Conservation (phyloP, 2,329 filamentous ascomycete genomes). For the Xylaria sp. region DNA sequence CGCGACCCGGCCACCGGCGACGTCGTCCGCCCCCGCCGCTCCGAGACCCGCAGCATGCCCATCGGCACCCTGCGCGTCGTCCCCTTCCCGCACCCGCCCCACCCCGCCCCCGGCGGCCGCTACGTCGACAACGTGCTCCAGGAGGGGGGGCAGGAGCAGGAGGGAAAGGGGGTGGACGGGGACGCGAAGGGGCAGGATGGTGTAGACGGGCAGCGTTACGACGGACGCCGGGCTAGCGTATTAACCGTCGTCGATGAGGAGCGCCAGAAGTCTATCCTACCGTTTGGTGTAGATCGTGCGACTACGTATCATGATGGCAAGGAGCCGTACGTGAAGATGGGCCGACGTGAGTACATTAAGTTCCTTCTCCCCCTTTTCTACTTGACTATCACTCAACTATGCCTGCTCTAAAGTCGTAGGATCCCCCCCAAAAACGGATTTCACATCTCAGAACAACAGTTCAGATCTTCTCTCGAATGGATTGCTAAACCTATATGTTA, state of each 20-base stretch:
- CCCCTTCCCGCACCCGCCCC: conserved; percentile 73
- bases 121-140: conserved; percentile 51
- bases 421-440: not conserved
- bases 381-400: not conserved
- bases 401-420: not conserved
- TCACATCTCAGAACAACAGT: not conserved
- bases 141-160: conserved; percentile 22
- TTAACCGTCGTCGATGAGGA: conserved; percentile 24
- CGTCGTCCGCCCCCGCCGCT: conserved; percentile 46
- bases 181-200: conserved; percentile 30
- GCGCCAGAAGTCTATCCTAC: conserved; percentile 28
- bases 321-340: conserved; percentile 83
- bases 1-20: conserved; percentile 47
- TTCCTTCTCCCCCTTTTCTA: not conserved
- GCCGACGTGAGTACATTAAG: conserved; percentile 46
- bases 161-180: conserved; percentile 22
- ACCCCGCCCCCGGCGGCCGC: conserved; percentile 56
- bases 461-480: not conserved
- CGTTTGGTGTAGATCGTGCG: conserved; percentile 43
- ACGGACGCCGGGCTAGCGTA: conserved; percentile 16
- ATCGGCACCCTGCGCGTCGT: conserved; percentile 80
- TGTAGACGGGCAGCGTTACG: conserved; percentile 9
- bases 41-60: conserved; percentile 52
- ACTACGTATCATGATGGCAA: conserved; percentile 60
- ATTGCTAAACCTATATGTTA: not conserved